Evolutionary conservation across 176 grass and related monocot species (phyloP).

Genomic region (Puccinellia tenuiflora): DNA sequence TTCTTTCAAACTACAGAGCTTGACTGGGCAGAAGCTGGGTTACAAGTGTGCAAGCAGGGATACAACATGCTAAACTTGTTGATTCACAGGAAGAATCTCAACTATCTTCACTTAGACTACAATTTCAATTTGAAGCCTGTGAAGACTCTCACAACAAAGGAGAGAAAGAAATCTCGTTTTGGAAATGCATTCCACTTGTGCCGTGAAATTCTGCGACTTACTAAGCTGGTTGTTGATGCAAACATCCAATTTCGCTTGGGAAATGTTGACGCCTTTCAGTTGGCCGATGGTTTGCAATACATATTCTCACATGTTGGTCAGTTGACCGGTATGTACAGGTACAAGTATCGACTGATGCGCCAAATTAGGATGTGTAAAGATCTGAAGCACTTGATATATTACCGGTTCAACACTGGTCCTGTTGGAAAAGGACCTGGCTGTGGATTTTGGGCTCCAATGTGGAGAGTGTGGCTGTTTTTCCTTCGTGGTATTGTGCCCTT

Average conservation of each 20-base stretch:
- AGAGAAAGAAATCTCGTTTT: slow-evolving; percentile 98
- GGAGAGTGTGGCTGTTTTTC: slow-evolving; percentile 98
- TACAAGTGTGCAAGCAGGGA: slow-evolving; percentile 98
- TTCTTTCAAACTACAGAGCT: slow-evolving; percentile 98
- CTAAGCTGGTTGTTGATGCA: slow-evolving; percentile 95
- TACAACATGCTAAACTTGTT: slow-evolving; percentile 99
- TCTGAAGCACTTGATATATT: slow-evolving; percentile 98
- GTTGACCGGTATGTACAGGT: slow-evolving; percentile 97
- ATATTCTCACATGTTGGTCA: slow-evolving; percentile 99
- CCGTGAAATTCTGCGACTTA: slow-evolving; percentile 93
- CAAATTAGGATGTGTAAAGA: slow-evolving; percentile 99
- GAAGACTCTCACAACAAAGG: slow-evolving; percentile 98
- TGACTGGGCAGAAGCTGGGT: slow-evolving; percentile 95
- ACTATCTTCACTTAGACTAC: slow-evolving; percentile 97
- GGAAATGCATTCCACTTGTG: slow-evolving; percentile 99
- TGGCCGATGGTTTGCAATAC: slow-evolving; percentile 96
- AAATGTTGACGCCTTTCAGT: slow-evolving; percentile 95
- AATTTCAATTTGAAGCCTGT: slow-evolving; percentile 99
- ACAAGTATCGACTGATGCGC: slow-evolving; percentile 94
- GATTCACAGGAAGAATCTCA: slow-evolving; percentile 97
- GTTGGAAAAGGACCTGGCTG: slow-evolving; percentile 98
- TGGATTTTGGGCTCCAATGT: slow-evolving; percentile 98
- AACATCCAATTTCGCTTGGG: slow-evolving; percentile 96
- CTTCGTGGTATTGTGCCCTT: slow-evolving; percentile 95
- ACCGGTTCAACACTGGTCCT: slow-evolving; percentile 96